phyloP scores from a whole-genome alignment of 2,329 filamentous ascomycete species.

The Coleophoma cylindrospora region DNA sequence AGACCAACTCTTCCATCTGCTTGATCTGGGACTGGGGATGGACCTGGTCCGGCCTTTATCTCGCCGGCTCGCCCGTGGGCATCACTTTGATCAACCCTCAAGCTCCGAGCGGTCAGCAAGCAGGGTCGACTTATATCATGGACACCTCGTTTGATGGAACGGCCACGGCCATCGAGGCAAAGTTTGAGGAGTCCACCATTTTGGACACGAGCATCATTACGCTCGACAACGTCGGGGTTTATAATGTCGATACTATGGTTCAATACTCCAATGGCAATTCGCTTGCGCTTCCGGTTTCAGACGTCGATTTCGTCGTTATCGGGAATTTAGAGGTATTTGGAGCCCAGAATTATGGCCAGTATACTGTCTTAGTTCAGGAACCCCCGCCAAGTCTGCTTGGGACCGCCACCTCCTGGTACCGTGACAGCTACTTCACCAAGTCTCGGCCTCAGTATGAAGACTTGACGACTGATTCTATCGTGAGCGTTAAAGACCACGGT shows the following conservation, averaged over 20 bases:
- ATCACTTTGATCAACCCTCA: not conserved
- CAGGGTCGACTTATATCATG: not conserved
- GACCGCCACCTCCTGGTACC: too few species aligned
- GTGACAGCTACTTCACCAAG: conserved; percentile 37
- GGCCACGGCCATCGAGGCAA: not conserved
- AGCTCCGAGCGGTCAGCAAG: not conserved
- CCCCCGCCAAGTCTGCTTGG: not conserved
- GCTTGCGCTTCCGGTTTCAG: not conserved
- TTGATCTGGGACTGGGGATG: conserved; percentile 54
- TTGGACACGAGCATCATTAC: not conserved
- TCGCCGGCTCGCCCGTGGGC: not conserved
- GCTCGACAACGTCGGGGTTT: not conserved
- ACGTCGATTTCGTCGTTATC: not conserved
- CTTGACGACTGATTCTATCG: too few species aligned
- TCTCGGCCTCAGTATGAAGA: conserved; percentile 46
- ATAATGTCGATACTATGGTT: not conserved
- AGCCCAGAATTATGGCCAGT: too few species aligned
- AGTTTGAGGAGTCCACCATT: not conserved
- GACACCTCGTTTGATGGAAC: not conserved
- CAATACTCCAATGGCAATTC: not conserved
- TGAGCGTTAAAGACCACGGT: too few species aligned
- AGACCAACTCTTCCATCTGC: too few species aligned
- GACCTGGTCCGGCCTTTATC: conserved; percentile 31
- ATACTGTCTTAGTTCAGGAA: not conserved
- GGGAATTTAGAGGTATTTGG: not conserved